phyloP scores from a whole-genome alignment of 2,329 filamentous ascomycete genomes.

The Penicillium brasilianum region DNA sequence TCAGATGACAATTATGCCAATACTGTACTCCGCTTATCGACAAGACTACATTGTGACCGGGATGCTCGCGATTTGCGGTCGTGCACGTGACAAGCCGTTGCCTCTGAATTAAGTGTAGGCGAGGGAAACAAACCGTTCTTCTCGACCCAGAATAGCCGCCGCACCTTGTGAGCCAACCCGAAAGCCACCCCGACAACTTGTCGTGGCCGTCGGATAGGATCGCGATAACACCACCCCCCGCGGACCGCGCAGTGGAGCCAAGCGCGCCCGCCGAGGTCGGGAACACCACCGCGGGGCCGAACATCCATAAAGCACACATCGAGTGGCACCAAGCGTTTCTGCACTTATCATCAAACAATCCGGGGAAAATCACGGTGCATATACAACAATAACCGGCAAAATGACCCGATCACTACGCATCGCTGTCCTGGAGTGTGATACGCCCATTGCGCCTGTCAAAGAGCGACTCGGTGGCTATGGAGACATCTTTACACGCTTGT shows the following conservation, averaged over 20 bases:
- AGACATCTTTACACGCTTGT: slow-evolving; percentile 34
- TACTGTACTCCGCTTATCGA: too few species aligned
- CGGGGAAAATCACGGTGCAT: neutral
- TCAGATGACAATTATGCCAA: too few species aligned
- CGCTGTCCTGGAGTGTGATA: slow-evolving; percentile 39
- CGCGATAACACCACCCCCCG: neutral
- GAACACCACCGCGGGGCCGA: neutral
- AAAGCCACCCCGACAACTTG: too few species aligned
- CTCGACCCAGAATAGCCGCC: neutral
- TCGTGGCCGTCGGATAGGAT: neutral
- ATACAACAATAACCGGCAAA: neutral
- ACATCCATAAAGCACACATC: slow-evolving; percentile 1
- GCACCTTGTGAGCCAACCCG: neutral
- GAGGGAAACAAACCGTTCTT: neutral
- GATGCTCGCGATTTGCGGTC: too few species aligned
- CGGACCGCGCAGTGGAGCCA: slow-evolving; percentile 11
- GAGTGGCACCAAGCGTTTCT: neutral
- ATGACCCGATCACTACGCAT: slow-evolving; percentile 28
- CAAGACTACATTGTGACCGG: too few species aligned
- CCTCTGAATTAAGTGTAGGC: neutral
- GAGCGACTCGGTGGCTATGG: slow-evolving; percentile 31
- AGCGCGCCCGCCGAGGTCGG: neutral
- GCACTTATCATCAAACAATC: neutral
- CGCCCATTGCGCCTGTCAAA: slow-evolving; percentile 33
- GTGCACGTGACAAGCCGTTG: neutral